A percentile compares a stretch with the other conserved stretches of the same genome.
Evolutionary conservation across 2,329 filamentous ascomycete genomes (phyloP).

Genomic region (Knoxdaviesia proteae): DNA sequence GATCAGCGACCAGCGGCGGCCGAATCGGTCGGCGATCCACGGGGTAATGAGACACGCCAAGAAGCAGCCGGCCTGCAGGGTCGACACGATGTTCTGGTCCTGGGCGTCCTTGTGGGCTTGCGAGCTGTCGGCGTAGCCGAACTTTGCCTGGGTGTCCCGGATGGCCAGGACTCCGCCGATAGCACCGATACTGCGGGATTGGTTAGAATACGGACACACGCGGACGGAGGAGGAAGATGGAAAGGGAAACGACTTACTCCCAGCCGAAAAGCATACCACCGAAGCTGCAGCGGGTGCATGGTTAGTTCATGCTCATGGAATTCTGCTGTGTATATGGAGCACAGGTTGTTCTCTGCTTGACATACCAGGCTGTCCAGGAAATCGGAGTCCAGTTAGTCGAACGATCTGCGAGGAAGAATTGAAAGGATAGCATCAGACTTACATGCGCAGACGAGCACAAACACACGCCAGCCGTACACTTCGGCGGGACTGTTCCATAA

Average conservation of each 20-base stretch:
- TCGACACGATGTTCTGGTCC: slow-evolving; percentile 48
- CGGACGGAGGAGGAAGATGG: not conserved
- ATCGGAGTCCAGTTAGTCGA: too few species aligned
- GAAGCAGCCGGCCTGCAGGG: slow-evolving; percentile 48
- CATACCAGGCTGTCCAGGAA: too few species aligned
- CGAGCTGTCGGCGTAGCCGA: slow-evolving; percentile 12
- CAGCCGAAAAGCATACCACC: slow-evolving; percentile 35
- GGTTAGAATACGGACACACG: slow-evolving; percentile 1
- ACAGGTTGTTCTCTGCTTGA: too few species aligned
- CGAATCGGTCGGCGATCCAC: slow-evolving; percentile 31
- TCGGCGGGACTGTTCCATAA: slow-evolving; percentile 24
- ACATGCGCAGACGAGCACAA: slow-evolving; percentile 38
- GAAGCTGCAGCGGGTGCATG: slow-evolving; percentile 26
- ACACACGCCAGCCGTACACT: slow-evolving; percentile 51
- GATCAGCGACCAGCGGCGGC: slow-evolving; percentile 34
- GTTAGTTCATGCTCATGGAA: not conserved
- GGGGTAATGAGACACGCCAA: slow-evolving; percentile 36
- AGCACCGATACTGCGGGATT: slow-evolving; percentile 33
- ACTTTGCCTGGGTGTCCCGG: slow-evolving; percentile 27
- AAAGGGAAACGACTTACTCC: slow-evolving; percentile 10
- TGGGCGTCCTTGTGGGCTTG: slow-evolving; percentile 24
- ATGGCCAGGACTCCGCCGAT: slow-evolving; percentile 47
- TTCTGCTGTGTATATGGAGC: too few species aligned
- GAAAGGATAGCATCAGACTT: slow-evolving; percentile 4
- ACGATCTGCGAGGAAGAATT: too few species aligned